phyloP scores from a whole-genome alignment of 2,329 filamentous ascomycete species.

The Beauveria varroae region DNA sequence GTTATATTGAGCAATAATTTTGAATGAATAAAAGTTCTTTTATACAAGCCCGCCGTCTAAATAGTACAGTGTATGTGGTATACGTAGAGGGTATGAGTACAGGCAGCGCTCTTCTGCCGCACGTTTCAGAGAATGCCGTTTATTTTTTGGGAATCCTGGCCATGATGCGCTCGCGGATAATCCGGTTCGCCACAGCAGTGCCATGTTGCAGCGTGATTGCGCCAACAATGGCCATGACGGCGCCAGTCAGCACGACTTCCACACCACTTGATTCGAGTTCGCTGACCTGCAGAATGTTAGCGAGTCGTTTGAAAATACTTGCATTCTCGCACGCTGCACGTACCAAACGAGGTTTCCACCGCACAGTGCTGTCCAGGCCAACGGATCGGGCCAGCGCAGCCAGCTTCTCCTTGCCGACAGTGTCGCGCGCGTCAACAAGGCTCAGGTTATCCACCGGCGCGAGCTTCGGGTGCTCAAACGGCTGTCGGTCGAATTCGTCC shows the following conservation, averaged over 20 bases:
- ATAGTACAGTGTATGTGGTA: conserved; percentile 19
- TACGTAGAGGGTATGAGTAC: conserved; percentile 11
- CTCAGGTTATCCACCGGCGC: conserved; percentile 68
- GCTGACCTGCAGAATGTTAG: conserved; percentile 37
- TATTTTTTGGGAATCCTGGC: conserved; percentile 20
- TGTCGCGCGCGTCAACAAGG: conserved; percentile 47
- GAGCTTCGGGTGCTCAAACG: conserved; percentile 64
- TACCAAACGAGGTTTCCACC: conserved; percentile 86
- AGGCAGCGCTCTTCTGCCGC: conserved; percentile 1
- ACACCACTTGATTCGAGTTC: conserved; percentile 67
- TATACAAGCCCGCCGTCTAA: conserved; percentile 15
- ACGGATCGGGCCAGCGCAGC: conserved; percentile 60
- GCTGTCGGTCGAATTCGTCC: conserved; percentile 50
- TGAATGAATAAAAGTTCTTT: conserved; percentile 1
- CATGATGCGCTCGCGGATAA: conserved; percentile 72
- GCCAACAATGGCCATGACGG: conserved; percentile 79
- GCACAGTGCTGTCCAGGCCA: conserved; percentile 65
- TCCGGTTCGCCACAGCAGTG: conserved; percentile 63
- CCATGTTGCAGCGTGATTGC: conserved; percentile 86
- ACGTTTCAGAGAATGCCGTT: conserved; percentile 3
- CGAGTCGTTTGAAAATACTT: not conserved
- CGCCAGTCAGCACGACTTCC: conserved; percentile 65
- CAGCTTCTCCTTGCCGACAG: conserved; percentile 59
- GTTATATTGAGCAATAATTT: conserved; percentile 6
- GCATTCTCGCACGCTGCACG: conserved; percentile 19